Conservation (phyloP, 441 rosid genomes). For the Populus trichocarpa region DNA sequence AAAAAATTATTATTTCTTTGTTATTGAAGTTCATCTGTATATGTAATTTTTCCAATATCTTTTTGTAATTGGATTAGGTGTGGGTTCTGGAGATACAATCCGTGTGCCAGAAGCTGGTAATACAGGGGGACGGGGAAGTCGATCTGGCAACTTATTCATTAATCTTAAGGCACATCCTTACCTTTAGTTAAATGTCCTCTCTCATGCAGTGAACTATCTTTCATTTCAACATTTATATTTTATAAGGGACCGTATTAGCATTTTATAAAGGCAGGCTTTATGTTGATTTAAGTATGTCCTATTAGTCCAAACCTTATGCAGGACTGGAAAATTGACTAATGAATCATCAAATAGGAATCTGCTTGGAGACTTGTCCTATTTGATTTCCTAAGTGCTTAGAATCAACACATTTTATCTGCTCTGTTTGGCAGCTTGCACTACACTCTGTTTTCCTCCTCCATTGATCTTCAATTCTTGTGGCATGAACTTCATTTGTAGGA, state of each 20-base stretch:
- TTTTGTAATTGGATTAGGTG: slow-evolving; percentile 48
- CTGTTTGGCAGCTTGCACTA: neutral
- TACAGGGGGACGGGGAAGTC: slow-evolving; percentile 54
- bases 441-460: neutral
- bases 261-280: neutral
- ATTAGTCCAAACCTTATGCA: neutral
- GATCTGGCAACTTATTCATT: slow-evolving; percentile 70
- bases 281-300: neutral
- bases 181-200: neutral
- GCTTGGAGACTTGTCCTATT: neutral
- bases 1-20: neutral
- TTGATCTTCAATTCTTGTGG: neutral
- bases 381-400: neutral
- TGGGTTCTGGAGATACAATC: slow-evolving; percentile 81
- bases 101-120: slow-evolving; percentile 71
- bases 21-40: slow-evolving; percentile 14
- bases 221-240: neutral
- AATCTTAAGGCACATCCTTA: slow-evolving; percentile 60
- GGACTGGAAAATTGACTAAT: neutral
- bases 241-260: neutral
- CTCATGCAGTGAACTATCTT: neutral
- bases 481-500: neutral
- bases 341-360: neutral
- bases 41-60: slow-evolving; percentile 5
- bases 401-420: neutral